Percentiles rank a stretch among this genome's conserved stretches.
Evolutionary conservation across 805 yeast genomes (phyloP).

Genomic region (Saturnispora kantuleensis): DNA sequence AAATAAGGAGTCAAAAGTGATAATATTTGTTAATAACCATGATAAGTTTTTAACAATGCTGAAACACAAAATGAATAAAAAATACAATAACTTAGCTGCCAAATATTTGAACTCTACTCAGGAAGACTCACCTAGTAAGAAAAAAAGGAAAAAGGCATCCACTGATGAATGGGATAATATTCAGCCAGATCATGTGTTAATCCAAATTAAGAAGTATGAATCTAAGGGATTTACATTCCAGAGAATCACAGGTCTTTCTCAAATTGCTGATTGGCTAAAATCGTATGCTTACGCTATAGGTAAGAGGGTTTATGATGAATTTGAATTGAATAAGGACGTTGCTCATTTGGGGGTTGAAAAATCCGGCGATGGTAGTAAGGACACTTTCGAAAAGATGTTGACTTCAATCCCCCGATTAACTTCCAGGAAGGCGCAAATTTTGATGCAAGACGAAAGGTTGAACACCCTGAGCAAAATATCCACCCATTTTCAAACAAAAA

Average conservation of each 20-base stretch:
- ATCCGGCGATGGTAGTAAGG: slow-evolving; percentile 41
- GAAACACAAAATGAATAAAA: slow-evolving; percentile 35
- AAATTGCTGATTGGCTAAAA: slow-evolving; percentile 42
- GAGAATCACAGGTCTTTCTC: slow-evolving; percentile 37
- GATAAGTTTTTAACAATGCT: slow-evolving; percentile 38
- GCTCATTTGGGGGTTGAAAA: slow-evolving; percentile 46
- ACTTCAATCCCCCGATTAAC: slow-evolving; percentile 53
- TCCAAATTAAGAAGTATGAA: slow-evolving; percentile 35
- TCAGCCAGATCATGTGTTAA: slow-evolving; percentile 29
- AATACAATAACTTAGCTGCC: slow-evolving; percentile 28
- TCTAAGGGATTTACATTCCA: slow-evolving; percentile 41
- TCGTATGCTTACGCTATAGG: slow-evolving; percentile 50
- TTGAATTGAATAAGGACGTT: slow-evolving; percentile 42
- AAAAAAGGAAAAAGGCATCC: slow-evolving; percentile 3
- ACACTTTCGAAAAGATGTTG: slow-evolving; percentile 40
- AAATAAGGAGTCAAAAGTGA: slow-evolving; percentile 23
- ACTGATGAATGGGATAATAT: slow-evolving; percentile 2
- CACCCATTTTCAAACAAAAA: background rate
- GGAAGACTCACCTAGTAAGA: slow-evolving; percentile 2
- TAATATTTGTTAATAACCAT: slow-evolving; percentile 40
- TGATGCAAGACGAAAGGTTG: slow-evolving; percentile 24
- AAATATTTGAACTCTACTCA: slow-evolving; percentile 7
- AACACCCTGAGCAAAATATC: slow-evolving; percentile 8
- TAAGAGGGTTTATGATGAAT: slow-evolving; percentile 42
- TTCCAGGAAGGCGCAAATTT: slow-evolving; percentile 36